Evolutionary conservation across 768 basidiomycete species (phyloP).

Genomic region (Ramaria sp.): DNA sequence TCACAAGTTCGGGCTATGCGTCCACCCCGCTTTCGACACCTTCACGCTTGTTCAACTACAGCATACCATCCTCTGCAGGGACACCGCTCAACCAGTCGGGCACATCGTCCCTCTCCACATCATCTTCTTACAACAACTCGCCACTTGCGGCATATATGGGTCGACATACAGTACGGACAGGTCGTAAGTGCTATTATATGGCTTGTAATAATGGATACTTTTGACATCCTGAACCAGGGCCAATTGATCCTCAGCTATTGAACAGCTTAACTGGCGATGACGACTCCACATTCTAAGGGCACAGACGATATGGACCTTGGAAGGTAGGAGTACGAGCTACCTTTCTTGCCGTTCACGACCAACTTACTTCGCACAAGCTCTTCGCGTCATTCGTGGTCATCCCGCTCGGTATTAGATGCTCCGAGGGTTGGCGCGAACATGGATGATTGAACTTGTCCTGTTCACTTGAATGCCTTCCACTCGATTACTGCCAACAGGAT

Average conservation of each 20-base stretch:
- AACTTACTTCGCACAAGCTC: too few relatives aligned
- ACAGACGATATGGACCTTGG: background rate
- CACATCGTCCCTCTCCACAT: background rate
- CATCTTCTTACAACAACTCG: constrained; percentile 1
- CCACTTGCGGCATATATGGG: constrained; percentile 6
- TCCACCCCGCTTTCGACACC: constrained; percentile 3
- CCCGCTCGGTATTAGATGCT: too few relatives aligned
- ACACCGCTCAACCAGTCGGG: constrained; percentile 6
- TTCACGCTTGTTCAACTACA: constrained; percentile 1
- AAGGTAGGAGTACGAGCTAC: too few relatives aligned
- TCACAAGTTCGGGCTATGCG: constrained; percentile 7
- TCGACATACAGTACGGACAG: background rate
- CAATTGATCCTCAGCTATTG: constrained; percentile 2
- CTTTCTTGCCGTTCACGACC: too few relatives aligned
- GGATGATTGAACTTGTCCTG: too few relatives aligned
- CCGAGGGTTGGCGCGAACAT: too few relatives aligned
- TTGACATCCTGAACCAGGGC: background rate
- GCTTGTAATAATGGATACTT: background rate
- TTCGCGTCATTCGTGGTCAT: too few relatives aligned
- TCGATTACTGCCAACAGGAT: too few relatives aligned
- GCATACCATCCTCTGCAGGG: constrained; percentile 1
- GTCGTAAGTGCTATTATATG: background rate
- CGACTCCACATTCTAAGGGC: background rate
- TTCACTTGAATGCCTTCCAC: too few relatives aligned
- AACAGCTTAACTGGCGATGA: constrained; percentile 2